These are phyloP conservation scores for Oenanthe javanica DNA, from an alignment of 140 eudicot genomes.

Conservation along the genomic window DNA sequence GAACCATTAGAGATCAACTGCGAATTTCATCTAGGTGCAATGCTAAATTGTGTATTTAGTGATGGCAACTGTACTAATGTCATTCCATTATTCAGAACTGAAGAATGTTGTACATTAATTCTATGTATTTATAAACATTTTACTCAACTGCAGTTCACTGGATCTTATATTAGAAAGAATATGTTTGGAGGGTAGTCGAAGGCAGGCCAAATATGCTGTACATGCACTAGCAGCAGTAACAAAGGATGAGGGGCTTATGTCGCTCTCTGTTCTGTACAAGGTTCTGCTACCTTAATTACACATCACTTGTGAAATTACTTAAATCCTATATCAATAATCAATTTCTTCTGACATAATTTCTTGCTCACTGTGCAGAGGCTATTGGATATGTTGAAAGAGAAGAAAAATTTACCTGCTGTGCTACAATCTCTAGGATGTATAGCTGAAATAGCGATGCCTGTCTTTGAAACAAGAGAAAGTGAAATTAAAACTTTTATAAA, in stretches of 20 bases:
- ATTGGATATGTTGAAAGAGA: slow-evolving; percentile 77
- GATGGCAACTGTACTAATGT: background rate
- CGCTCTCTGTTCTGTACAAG: slow-evolving; percentile 95
- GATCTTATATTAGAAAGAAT: slow-evolving; percentile 84
- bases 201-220: slow-evolving; percentile 94
- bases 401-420: slow-evolving; percentile 78
- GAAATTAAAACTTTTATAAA: slow-evolving; percentile 67
- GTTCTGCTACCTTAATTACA: slow-evolving; percentile 24
- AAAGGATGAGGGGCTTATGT: slow-evolving; percentile 90
- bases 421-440: slow-evolving; percentile 94
- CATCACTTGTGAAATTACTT: background rate
- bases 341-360: slow-evolving; percentile 8
- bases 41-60: slow-evolving; percentile 3
- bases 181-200: slow-evolving; percentile 88
- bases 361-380: slow-evolving; percentile 53
- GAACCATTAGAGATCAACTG: slow-evolving; percentile 65
- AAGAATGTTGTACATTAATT: background rate
- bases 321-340: background rate
- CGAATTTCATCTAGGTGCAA: slow-evolving; percentile 87
- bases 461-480: slow-evolving; percentile 90
- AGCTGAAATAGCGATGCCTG: slow-evolving; percentile 91
- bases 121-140: background rate
- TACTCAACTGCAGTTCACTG: slow-evolving; percentile 48
- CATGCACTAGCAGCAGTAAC: slow-evolving; percentile 90
- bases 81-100: background rate